phyloP scores from a whole-genome alignment of 225 moss, liverwort and hornwort genomes.

The Lunularia cruciata region DNA sequence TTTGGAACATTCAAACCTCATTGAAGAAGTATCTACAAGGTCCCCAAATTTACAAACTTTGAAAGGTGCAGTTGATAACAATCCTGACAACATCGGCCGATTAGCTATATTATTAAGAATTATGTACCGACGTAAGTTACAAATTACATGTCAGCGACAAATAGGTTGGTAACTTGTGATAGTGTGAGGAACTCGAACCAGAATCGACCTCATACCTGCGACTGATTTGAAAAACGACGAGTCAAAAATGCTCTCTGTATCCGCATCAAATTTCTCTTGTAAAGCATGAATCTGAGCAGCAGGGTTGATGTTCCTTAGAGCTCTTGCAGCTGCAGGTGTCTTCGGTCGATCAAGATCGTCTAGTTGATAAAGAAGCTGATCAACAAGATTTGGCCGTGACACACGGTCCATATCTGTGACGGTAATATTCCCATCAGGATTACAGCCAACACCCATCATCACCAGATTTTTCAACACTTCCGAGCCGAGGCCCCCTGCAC shows the following conservation, averaged over 20 bases:
- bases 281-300: slow-evolving; percentile 86
- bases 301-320: slow-evolving; percentile 87
- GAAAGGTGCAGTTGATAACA: slow-evolving; percentile 14
- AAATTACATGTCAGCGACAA: too few species aligned
- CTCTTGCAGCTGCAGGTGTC: slow-evolving; percentile 89
- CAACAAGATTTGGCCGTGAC: slow-evolving; percentile 80
- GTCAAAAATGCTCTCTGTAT: slow-evolving; percentile 91
- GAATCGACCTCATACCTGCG: slow-evolving; percentile 50
- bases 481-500: slow-evolving; percentile 92
- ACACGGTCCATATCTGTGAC: slow-evolving; percentile 94
- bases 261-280: slow-evolving; percentile 90
- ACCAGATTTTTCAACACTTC: slow-evolving; percentile 87
- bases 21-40: slow-evolving; percentile 26
- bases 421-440: slow-evolving; percentile 77
- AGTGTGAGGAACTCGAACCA: background rate
- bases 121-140: too few species aligned
- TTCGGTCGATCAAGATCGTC: slow-evolving; percentile 85
- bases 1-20: slow-evolving; percentile 22
- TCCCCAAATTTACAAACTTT: slow-evolving; percentile 22
- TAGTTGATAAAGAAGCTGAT: slow-evolving; percentile 84
- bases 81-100: background rate
- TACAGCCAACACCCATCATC: slow-evolving; percentile 98
- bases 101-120: too few species aligned
- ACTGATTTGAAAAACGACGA: slow-evolving; percentile 96
- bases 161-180: too few species aligned